Base-by-base conservation (phyloP, 805 yeast genomes). In the Lipomyces yamadae region DNA sequence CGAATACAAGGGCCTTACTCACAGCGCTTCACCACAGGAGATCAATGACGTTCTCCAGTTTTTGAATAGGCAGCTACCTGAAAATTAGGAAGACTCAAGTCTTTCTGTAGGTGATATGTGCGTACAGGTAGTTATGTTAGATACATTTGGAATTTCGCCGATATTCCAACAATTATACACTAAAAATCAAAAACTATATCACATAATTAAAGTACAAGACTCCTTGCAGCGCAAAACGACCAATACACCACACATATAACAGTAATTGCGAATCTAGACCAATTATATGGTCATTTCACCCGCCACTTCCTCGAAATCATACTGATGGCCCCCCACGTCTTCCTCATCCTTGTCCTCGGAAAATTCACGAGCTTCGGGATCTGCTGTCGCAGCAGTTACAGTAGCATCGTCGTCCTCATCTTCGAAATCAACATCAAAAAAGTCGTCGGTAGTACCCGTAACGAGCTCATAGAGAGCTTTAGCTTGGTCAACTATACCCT, bases 361-460 rank as follows among this genome's bases (percentile, higher is more conserved):
- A 3, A 54, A 50, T 48, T 58, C 68, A 13, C 64, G 39, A 18
- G 56, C 24, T 6, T 45, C 55, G 18, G 65, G 58, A 52, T 60
- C 67, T 3, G 70, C 50, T 10, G 59, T 56, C 42, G 54, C 54
- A 4, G 64, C 68, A 13, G 65, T 59, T 5, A 67, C 69, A 8
- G 66, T 39, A 13, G 61, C 62, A 37, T 81, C 84, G 45, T 87
- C 93, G 56, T 90, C 97, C 29, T 92, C 97, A 76, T 94, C 98
- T 78, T 94, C 98, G 75, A 94, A 94, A 78, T 94, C 98, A 54
- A 94, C 91, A 77, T 92, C 97, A 76, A 94, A 94, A 80, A 95
- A 95, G 78, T 94, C 98, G 73, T 94, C 98, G 76, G 90, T 95
- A 1, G 96, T 85, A 8, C 98, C 98, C 10, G 95, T 96, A 69